These are phyloP conservation scores for Alternaria solani DNA, from an alignment of 2,329 filamentous ascomycete genomes.

Conservation along the genomic window DNA sequence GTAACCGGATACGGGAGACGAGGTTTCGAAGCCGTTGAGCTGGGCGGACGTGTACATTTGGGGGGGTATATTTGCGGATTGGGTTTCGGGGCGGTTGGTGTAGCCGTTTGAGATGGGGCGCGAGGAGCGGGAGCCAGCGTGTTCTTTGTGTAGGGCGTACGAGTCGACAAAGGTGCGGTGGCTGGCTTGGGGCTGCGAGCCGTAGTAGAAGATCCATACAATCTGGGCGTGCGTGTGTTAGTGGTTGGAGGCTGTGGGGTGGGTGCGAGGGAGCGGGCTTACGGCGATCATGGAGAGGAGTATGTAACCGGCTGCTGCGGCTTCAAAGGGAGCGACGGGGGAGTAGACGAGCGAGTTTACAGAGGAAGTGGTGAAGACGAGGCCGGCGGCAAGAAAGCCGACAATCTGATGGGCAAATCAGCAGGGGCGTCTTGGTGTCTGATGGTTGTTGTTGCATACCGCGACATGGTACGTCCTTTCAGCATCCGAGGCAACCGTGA, in stretches of 20 bases:
- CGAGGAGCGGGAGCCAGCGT: constrained; percentile 68
- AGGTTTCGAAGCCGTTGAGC: constrained; percentile 94
- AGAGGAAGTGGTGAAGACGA: constrained; percentile 85
- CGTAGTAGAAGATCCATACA: constrained; percentile 99
- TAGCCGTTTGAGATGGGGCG: constrained; percentile 77
- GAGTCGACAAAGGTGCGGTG: constrained; percentile 94
- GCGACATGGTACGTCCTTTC: constrained; percentile 91
- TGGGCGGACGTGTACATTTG: constrained; percentile 99
- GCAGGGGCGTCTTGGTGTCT: constrained; percentile 16
- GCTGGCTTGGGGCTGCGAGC: constrained; percentile 84
- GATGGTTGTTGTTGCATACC: constrained; percentile 49
- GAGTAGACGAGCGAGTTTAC: constrained; percentile 88
- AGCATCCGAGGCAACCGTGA: constrained; percentile 84
- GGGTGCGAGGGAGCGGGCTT: constrained; percentile 53
- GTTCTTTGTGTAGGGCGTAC: constrained; percentile 90
- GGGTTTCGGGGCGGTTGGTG: constrained; percentile 81
- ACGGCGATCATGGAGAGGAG: constrained; percentile 92
- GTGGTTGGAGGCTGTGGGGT: neutral
- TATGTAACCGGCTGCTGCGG: constrained; percentile 91
- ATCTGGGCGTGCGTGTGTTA: constrained; percentile 66
- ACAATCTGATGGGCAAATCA: constrained; percentile 67
- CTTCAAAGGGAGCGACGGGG: constrained; percentile 76
- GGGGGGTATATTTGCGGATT: constrained; percentile 73
- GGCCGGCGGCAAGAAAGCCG: constrained; percentile 81
- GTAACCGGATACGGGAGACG: constrained; percentile 79